Base-by-base conservation (phyloP, 1,139 yeast genomes). In the Yamadazyma conglobata region DNA sequence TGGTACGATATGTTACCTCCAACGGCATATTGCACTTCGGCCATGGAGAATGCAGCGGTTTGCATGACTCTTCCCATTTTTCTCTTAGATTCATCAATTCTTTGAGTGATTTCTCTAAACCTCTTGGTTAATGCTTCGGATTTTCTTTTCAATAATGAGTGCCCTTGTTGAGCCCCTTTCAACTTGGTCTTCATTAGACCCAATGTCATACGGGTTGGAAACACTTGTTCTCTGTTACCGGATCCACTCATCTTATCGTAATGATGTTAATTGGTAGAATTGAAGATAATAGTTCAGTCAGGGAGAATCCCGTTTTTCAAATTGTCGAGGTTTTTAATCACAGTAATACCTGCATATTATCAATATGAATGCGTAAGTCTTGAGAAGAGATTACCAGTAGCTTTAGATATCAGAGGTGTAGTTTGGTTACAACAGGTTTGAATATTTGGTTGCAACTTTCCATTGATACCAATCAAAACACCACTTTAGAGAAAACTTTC, bases 11-110 rank as follows among this genome's bases (percentile, higher is more conserved):
- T 87, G 61, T 87, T 88, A 48, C 83, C 94, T 37, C 98, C 98
- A 3, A 96, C 89, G 19, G 98, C 98, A 53, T 91, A 91, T 31
- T 91, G 83, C 30, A 91, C 97, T 56, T 91, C 98, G 2, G 98
- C 97, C 47, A 91, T 72, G 9, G 97, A 89, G 56, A 91, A 91
- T 0, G 97, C 94, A 1, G 98, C 98, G 0, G 95, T 85, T 57
- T 91, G 98, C 97, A 91, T 91, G 25, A 91, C 96, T 44, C 93
- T 73, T 28, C 97, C 98, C 98, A 91, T 91, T 68, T 89, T 91
- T 47, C 91, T 77, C 62, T 91, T 91, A 30, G 97, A 87, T 46
- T 89, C 96, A 56, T 91, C 96, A 52, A 91, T 91, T 56, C 96
- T 70, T 54, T 77, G 84, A 21, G 97, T 88, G 52, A 91, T 91